These are phyloP conservation scores for Schizophyllum amplum DNA, from an alignment of 1,284 basidiomycete species.

Conservation along the genomic window DNA sequence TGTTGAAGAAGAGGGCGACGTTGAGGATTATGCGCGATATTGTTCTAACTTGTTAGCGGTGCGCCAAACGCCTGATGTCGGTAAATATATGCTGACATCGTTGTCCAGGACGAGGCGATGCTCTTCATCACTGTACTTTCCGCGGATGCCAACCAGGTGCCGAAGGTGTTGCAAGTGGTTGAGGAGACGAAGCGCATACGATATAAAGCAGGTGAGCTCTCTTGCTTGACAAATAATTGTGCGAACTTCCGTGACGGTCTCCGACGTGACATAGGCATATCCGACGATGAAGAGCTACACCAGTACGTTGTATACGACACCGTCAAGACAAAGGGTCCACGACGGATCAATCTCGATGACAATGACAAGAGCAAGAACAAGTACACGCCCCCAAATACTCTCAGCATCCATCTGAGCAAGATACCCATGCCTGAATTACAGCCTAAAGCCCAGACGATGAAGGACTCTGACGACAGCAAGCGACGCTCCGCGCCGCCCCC, in stretches of 20 bases:
- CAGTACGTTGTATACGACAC: slow-evolving; percentile 74
- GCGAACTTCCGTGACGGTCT: neutral
- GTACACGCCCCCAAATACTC: slow-evolving; percentile 57
- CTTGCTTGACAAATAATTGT: neutral
- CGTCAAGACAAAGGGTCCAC: slow-evolving; percentile 43
- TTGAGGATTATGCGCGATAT: slow-evolving; percentile 63
- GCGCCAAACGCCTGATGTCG: too few relatives aligned
- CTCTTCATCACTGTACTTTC: slow-evolving; percentile 69
- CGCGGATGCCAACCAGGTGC: slow-evolving; percentile 53
- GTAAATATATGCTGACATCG: neutral
- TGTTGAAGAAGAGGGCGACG: slow-evolving; percentile 54
- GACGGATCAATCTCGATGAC: slow-evolving; percentile 61
- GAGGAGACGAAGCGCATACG: slow-evolving; percentile 71
- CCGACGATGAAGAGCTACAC: slow-evolving; percentile 55
- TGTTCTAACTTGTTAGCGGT: slow-evolving; percentile 59
- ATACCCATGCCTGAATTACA: slow-evolving; percentile 75
- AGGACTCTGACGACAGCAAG: slow-evolving; percentile 1
- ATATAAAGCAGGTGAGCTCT: slow-evolving; percentile 54
- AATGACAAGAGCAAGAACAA: slow-evolving; percentile 29
- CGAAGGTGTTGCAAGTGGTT: slow-evolving; percentile 72
- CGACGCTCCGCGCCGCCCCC: slow-evolving; percentile 2
- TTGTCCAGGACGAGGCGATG: slow-evolving; percentile 63
- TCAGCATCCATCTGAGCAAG: slow-evolving; percentile 72
- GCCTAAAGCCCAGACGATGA: slow-evolving; percentile 34
- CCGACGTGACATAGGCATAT: slow-evolving; percentile 17